Conservation (phyloP, 208 protist species). For the Leptomonas pyrrhocoris region DNA sequence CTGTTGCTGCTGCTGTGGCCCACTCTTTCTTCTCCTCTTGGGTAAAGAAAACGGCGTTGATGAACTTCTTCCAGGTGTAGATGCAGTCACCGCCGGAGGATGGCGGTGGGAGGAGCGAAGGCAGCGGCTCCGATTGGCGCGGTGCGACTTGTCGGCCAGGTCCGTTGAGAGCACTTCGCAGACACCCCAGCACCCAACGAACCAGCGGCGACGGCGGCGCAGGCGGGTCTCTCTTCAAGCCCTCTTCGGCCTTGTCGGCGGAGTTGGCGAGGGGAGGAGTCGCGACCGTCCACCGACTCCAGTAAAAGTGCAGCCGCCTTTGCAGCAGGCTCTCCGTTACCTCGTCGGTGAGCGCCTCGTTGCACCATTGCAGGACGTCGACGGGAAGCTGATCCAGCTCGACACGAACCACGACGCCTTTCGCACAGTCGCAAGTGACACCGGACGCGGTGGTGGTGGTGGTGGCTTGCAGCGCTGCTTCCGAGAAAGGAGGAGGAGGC, state of each 20-base stretch:
- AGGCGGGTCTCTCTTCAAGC: not conserved
- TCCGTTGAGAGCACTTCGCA: slow-evolving; percentile 11
- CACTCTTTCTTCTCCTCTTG: slow-evolving; percentile 14
- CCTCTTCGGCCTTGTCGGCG: not conserved
- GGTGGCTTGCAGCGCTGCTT: too few relatives aligned
- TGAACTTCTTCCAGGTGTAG: slow-evolving; percentile 34
- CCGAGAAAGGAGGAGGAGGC: too few relatives aligned
- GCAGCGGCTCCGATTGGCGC: not conserved
- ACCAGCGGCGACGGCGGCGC: slow-evolving; percentile 23
- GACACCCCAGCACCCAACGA: slow-evolving; percentile 25
- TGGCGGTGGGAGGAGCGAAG: not conserved
- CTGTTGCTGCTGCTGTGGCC: not conserved
- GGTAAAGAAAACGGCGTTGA: slow-evolving; percentile 30
- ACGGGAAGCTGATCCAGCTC: slow-evolving; percentile 7
- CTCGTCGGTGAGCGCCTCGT: slow-evolving; percentile 12
- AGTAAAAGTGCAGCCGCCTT: slow-evolving; percentile 21
- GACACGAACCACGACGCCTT: not conserved
- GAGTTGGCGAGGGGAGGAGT: not conserved
- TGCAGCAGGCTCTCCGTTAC: slow-evolving; percentile 11
- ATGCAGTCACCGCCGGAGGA: not conserved
- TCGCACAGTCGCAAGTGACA: not conserved
- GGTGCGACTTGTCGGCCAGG: not conserved
- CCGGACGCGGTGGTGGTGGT: not conserved
- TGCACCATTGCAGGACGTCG: slow-evolving; percentile 23
- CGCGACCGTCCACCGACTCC: slow-evolving; percentile 5